These are phyloP conservation scores for Triangularia verruculosa DNA, from an alignment of 2,329 filamentous ascomycete genomes.

Conservation along the genomic window DNA sequence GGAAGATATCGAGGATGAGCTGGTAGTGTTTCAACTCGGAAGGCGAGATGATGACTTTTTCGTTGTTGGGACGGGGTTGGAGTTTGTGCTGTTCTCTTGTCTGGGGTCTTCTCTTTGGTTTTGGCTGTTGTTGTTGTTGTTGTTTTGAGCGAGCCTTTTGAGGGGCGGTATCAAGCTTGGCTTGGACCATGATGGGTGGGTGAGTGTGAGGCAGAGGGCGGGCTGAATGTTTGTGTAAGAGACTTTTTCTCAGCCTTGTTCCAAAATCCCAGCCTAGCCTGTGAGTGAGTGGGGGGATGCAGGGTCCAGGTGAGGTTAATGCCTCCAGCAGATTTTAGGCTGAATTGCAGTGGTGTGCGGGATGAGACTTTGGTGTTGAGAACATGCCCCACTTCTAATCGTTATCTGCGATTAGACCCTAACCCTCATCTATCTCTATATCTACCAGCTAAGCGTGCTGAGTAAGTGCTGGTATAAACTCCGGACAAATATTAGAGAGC, in stretches of 20 bases:
- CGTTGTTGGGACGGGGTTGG: background rate
- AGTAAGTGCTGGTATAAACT: background rate
- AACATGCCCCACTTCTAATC: background rate
- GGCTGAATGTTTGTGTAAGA: background rate
- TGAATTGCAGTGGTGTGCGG: slow-evolving; percentile 15
- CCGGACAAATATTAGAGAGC: background rate
- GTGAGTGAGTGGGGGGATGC: background rate
- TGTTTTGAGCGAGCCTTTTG: slow-evolving; percentile 1
- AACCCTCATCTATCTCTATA: too few species aligned
- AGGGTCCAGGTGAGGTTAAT: slow-evolving; percentile 1
- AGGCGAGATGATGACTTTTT: slow-evolving; percentile 6
- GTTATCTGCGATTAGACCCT: background rate
- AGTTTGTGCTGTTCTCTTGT: background rate
- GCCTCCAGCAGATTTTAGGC: slow-evolving; percentile 15
- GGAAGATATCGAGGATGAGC: slow-evolving; percentile 67
- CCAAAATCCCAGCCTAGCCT: background rate
- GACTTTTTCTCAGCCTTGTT: slow-evolving; percentile 2
- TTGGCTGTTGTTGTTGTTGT: background rate
- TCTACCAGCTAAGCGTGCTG: too few species aligned
- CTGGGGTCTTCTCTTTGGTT: background rate
- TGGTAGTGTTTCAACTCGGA: slow-evolving; percentile 23
- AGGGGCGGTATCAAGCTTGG: background rate
- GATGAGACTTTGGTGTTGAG: slow-evolving; percentile 1
- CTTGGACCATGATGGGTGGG: background rate
- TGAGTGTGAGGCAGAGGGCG: background rate